Conservation (phyloP, 129 eudicot species). For the Saussurea involucrata region DNA sequence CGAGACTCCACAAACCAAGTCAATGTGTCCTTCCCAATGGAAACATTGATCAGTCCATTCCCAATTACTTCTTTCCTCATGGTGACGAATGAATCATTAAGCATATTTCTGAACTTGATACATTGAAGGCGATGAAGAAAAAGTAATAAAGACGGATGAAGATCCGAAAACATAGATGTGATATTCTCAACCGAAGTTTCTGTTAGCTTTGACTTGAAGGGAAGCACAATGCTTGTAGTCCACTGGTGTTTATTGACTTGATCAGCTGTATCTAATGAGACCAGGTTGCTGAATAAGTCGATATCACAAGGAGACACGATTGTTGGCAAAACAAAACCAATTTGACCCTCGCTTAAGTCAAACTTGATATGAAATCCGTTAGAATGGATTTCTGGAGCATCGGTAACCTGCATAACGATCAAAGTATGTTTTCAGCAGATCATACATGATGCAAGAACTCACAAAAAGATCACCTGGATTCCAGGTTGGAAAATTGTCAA, state of each 20-base stretch:
- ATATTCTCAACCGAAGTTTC: slow-evolving; percentile 51
- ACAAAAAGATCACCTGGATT: background rate
- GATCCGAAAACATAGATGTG: slow-evolving; percentile 81
- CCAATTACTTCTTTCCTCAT: slow-evolving; percentile 71
- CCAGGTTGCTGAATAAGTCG: slow-evolving; percentile 40
- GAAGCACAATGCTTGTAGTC: slow-evolving; percentile 91
- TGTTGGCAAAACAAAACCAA: slow-evolving; percentile 93
- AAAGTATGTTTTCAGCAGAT: slow-evolving; percentile 2
- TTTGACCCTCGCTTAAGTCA: slow-evolving; percentile 83
- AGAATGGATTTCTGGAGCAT: slow-evolving; percentile 97
- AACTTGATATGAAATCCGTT: slow-evolving; percentile 95
- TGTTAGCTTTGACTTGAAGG: slow-evolving; percentile 53
- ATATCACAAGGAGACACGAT: slow-evolving; percentile 75
- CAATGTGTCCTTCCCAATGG: slow-evolving; percentile 61
- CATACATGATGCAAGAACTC: background rate
- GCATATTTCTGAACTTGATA: slow-evolving; percentile 58
- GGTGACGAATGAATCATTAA: slow-evolving; percentile 45
- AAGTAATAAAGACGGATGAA: slow-evolving; percentile 83
- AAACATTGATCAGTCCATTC: slow-evolving; percentile 66
- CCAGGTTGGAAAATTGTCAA: background rate
- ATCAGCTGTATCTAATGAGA: slow-evolving; percentile 29
- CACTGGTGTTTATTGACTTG: slow-evolving; percentile 35
- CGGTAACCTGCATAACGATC: slow-evolving; percentile 61
- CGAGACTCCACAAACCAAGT: slow-evolving; percentile 69
- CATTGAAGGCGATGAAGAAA: slow-evolving; percentile 93